Evolutionary conservation across 192 early-diverging fungal species (phyloP), one percentile per base, ranked within the genome.

Genomic region (Podila horticola): DNA sequence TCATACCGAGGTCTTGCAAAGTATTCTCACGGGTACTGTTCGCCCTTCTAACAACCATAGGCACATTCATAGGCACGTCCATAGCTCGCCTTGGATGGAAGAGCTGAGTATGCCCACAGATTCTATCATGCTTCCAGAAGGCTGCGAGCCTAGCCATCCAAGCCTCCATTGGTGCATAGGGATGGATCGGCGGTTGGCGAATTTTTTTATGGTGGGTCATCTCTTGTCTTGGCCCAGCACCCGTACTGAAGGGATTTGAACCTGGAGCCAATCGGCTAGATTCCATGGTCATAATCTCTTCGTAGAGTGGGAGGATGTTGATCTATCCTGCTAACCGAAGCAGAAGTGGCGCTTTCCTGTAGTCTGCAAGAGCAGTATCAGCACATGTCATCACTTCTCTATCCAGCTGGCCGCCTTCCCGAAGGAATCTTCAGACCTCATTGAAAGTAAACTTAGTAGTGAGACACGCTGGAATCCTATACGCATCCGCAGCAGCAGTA

Each of bases 401-500:
- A 62, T 89, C 88, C 58, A 90, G 29, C 3, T 73, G 85, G 67
- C 88, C 88, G 0, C 89, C 85, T 57, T 88, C 87, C 28, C 88
- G 79, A 22, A 91, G 66, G 38, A 87, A 87, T 2, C 64, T 65
- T 51, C 88, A 87, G 2, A 88, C 90, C 58, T 87, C 86, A 65
- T 91, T 89, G 79, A 90, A 91, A 0, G 90, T 91, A 61, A 91
- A 91, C 58, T 91, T 91, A 24, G 84, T 88, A 29, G 87, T 85
- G 29, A 91, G 79, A 26, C 79, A 84, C 17, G 90, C 81, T 7
- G 89, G 90, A 20, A 91, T 88, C 15, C 84, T 84, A 3, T 75
- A 83, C 26, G 62, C 66, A 20, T 73, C 55, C 12, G 90, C 88
- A 20, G 90, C 90, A 20, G 87, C 88, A 62, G 87, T 88, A 64